A percentile compares a stretch with the other conserved stretches of the same genome.
phyloP scores from a whole-genome alignment of 345 rosid species.

The Ceriops decandra region DNA sequence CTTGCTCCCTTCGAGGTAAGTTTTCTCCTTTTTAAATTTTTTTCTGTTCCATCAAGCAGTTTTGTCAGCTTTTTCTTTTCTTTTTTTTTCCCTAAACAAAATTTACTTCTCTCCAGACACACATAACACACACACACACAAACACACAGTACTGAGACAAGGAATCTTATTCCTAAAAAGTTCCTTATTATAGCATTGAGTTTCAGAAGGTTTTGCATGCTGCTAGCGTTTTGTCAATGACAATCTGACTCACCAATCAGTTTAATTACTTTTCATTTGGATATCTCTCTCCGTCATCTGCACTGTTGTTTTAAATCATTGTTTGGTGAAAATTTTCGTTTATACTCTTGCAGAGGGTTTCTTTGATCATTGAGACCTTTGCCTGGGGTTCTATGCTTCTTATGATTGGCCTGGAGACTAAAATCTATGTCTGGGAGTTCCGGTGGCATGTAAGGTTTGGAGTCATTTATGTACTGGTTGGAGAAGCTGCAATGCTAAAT shows the following conservation, averaged over 20 bases:
- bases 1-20: slow-evolving; percentile 31
- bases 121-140: no score
- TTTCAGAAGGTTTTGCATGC: no score
- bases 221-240: not conserved
- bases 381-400: slow-evolving; percentile 31
- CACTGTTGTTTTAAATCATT: not conserved
- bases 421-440: slow-evolving; percentile 23
- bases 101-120: no score
- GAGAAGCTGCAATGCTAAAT: slow-evolving; percentile 29
- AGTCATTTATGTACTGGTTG: slow-evolving; percentile 28
- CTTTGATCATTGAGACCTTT: slow-evolving; percentile 20
- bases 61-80: no score
- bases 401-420: slow-evolving; percentile 30
- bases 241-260: not conserved
- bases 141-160: no score
- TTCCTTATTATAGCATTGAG: no score
- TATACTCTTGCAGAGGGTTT: slow-evolving; percentile 18
- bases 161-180: no score
- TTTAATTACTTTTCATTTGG: not conserved
- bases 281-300: no score
- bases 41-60: no score
- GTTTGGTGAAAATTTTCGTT: not conserved
- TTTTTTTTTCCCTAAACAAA: no score
- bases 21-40: no score
- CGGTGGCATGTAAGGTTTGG: slow-evolving; percentile 37